Percentiles rank a stretch among this genome's conserved stretches.
Conservation (phyloP, 306 rosid genomes). For the Lithocarpus polystachyus region DNA sequence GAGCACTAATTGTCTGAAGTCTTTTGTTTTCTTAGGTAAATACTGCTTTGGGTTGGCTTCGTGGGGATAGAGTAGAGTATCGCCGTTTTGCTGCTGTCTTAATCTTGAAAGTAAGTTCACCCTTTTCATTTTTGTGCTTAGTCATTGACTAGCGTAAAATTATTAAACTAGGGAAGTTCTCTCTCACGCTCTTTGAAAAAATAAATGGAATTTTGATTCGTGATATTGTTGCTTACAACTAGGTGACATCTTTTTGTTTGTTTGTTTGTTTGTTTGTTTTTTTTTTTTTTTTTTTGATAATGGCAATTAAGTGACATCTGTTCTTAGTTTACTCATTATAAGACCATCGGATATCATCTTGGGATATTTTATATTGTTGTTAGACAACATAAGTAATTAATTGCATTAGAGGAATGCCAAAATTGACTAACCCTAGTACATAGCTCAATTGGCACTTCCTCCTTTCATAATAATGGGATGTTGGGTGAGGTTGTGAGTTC, state of each 20-base stretch:
- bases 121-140: background rate
- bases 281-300: no score
- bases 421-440: background rate
- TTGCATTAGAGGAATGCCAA: background rate
- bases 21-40: constrained; percentile 48
- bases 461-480: no score
- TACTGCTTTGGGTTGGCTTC: constrained; percentile 88
- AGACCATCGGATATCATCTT: background rate
- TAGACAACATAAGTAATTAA: background rate
- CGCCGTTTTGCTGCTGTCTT: constrained; percentile 94
- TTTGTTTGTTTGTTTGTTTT: no score
- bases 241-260: background rate
- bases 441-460: no score
- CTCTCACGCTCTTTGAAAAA: background rate
- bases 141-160: background rate
- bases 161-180: background rate
- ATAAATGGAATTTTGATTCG: background rate
- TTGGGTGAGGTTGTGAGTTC: no score
- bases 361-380: background rate
- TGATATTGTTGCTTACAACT: background rate
- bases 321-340: background rate
- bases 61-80: constrained; percentile 84
- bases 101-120: constrained; percentile 77
- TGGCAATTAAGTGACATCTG: background rate
- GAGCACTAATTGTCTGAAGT: constrained; percentile 17